Base-by-base conservation (phyloP, 805 yeast species). In the Lipomyces japonicus region DNA sequence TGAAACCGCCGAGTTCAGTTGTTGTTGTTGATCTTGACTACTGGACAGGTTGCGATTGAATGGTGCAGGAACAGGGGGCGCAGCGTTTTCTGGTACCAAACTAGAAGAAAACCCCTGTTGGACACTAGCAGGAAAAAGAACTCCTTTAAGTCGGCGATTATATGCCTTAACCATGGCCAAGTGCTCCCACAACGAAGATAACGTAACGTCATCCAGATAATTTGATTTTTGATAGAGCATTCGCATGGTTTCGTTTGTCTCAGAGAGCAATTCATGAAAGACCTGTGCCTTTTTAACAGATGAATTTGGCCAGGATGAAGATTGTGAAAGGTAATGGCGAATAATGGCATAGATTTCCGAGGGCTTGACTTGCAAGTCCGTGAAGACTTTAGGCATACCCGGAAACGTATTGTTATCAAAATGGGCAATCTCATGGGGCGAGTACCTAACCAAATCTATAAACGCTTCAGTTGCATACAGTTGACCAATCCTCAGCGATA, bases 211-310 rank as follows among this genome's bases (percentile, higher is more conserved):
- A 21, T 50, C 51, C 24, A 50, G 37, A 26, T 31, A 30, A 4
- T 42, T 48, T 22, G 36, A 46, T 42, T 37, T 40, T 42, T 46
- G 50, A 36, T 46, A 42, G 14, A 50, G 42, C 48, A 50, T n/a
- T n/a, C 28, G 31, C 32, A 46, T 14, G 23, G 48, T 42, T 21
- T 43, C 38, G 21, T 38, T 50, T 39, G 39, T 19, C 35, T 50
- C 55, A 19, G 55, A 23, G 40, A 46, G 37, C 41, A 50, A 31
- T 26, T 50, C 55, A 19, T 50, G 55, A 50, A 50, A 50, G 10
- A 50, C 30, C 41, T 46, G 55, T 34, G 39, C 26, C 44, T 46
- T 46, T 14, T 48, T 40, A 25, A 42, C 34, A 10, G 23, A 28
- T 21, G 19, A 42, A 26, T 46, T 48, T 18, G 55, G 55, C 50